These are phyloP conservation scores for Talaromyces amestolkiae DNA, from an alignment of 2,329 filamentous ascomycete species.

Conservation along the genomic window DNA sequence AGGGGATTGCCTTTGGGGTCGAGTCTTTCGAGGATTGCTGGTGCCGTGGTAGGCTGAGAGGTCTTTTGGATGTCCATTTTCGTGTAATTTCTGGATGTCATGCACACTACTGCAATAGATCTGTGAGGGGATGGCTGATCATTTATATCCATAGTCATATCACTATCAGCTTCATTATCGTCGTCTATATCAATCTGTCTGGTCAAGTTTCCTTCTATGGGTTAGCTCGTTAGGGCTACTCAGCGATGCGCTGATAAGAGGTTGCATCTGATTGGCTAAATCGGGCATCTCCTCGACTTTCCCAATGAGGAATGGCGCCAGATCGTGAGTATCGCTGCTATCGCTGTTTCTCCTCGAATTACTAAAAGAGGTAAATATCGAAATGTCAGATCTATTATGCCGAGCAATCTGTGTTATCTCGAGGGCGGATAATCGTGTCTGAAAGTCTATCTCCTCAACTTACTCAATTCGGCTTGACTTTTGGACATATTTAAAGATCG, in stretches of 20 bases:
- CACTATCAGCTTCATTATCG: not conserved
- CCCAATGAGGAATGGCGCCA: slow-evolving; percentile 1
- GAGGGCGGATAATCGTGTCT: not conserved
- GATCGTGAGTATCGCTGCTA: not conserved
- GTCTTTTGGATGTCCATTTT: not conserved
- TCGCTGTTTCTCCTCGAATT: not conserved
- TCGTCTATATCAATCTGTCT: not conserved
- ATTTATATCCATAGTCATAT: not conserved
- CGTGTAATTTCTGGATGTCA: not conserved
- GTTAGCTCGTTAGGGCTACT: not conserved
- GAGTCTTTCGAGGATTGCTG: not conserved
- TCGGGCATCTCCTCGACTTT: slow-evolving; percentile 1
- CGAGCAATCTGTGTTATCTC: not conserved
- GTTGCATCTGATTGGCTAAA: not conserved
- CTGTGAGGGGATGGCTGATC: not conserved
- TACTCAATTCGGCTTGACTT: not conserved
- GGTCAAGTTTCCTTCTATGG: not conserved
- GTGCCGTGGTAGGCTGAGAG: not conserved
- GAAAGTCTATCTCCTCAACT: slow-evolving; percentile 1
- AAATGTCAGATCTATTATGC: not conserved
- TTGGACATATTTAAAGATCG: slow-evolving; percentile 1
- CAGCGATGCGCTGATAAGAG: slow-evolving; percentile 5
- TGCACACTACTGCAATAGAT: not conserved
- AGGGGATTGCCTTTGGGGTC: not conserved
- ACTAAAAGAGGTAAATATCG: not conserved